Percentiles rank a stretch among this genome's conserved stretches.
phyloP scores from a whole-genome alignment of 148 eudicot species.

The Heliosperma pusillum region DNA sequence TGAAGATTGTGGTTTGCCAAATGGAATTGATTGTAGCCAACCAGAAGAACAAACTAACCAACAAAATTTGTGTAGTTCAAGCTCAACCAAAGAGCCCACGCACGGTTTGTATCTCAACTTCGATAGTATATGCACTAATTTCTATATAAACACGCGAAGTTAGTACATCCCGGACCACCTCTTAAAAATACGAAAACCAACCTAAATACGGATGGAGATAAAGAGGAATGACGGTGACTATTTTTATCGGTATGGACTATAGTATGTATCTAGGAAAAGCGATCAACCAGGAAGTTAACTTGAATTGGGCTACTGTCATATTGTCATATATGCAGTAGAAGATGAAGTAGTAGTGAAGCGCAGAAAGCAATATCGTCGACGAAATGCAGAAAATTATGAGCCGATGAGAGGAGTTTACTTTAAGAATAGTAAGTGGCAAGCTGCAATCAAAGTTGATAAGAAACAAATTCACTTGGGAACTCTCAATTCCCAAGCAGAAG shows the following conservation, averaged over 20 bases:
- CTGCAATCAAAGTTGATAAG: constrained; percentile 94
- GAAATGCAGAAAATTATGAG: constrained; percentile 53
- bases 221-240: too few relatives aligned
- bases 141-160: not conserved
- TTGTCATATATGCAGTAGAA: not conserved
- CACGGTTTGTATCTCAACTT: constrained; percentile 18
- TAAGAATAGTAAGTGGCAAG: constrained; percentile 97
- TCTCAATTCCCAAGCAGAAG: constrained; percentile 74
- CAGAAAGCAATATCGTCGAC: constrained; percentile 69
- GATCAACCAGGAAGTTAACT: too few relatives aligned
- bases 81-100: constrained; percentile 20
- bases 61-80: constrained; percentile 21
- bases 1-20: constrained; percentile 32
- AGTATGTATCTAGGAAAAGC: too few relatives aligned
- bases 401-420: constrained; percentile 78
- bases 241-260: too few relatives aligned
- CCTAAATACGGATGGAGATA: too few relatives aligned
- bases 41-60: constrained; percentile 39
- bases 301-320: not conserved
- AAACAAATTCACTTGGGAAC: constrained; percentile 96
- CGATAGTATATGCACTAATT: not conserved
- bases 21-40: constrained; percentile 33
- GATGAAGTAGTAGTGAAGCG: constrained; percentile 61
- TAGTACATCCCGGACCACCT: too few relatives aligned
- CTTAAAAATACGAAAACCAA: too few relatives aligned